Percentiles rank a stretch among this genome's conserved stretches.
Conservation (phyloP, 352 stramenopile species). For the Globisporangium rhizosaccharum region DNA sequence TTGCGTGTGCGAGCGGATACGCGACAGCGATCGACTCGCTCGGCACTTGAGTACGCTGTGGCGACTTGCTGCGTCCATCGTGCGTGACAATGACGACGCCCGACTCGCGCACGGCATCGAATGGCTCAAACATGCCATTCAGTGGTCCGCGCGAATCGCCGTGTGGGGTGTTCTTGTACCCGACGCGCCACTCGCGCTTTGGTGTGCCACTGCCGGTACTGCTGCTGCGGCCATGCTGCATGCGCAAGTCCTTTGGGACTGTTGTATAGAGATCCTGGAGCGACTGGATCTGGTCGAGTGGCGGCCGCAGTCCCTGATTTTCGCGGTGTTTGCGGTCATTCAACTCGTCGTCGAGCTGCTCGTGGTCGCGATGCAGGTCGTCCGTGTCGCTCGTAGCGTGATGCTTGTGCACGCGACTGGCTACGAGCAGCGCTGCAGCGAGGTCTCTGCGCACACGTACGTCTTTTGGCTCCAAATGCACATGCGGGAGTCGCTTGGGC, state of each 20-base stretch:
- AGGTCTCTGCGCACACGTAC: constrained; percentile 42
- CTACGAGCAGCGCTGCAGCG: constrained; percentile 18
- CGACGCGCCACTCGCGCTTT: constrained; percentile 36
- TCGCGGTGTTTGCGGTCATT: constrained; percentile 49
- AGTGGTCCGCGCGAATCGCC: constrained; percentile 15
- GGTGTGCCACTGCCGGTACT: not conserved
- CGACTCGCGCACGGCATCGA: constrained; percentile 25
- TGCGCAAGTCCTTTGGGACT: constrained; percentile 29
- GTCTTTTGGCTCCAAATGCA: constrained; percentile 28
- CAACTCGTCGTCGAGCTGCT: constrained; percentile 38
- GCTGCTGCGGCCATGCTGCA: constrained; percentile 5
- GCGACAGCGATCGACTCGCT: constrained; percentile 16
- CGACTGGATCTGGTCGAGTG: constrained; percentile 39
- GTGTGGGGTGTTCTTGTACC: constrained; percentile 39
- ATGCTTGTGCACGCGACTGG: not conserved
- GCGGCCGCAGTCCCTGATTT: constrained; percentile 33
- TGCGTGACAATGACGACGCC: not conserved
- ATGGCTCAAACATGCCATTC: constrained; percentile 47
- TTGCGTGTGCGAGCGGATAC: constrained; percentile 22
- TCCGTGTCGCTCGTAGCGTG: constrained; percentile 9
- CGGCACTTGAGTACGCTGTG: constrained; percentile 3
- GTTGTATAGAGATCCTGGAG: constrained; percentile 47
- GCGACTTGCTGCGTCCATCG: too few relatives aligned
- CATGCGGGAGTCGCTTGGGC: constrained; percentile 25
- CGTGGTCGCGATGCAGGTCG: constrained; percentile 9